These are phyloP conservation scores for Rhodotorula glutinis DNA, from an alignment of 1,284 basidiomycete species.

Conservation along the genomic window DNA sequence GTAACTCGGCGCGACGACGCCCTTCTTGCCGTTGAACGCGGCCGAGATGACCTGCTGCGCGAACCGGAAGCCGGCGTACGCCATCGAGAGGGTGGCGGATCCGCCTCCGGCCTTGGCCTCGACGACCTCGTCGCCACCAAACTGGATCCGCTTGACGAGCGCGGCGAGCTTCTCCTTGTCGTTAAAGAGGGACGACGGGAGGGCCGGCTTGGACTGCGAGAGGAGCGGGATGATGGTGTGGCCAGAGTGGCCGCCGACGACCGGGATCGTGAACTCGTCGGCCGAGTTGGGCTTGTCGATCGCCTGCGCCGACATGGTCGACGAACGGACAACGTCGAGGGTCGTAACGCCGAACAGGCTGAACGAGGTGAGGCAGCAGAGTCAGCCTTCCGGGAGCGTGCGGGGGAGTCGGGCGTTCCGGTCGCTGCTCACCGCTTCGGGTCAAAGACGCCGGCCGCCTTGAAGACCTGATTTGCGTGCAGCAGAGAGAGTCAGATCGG, in stretches of 20 bases:
- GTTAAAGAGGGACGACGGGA: slow-evolving; percentile 59
- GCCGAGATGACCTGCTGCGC: slow-evolving; percentile 58
- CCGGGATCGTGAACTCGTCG: slow-evolving; percentile 73
- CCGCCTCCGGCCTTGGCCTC: slow-evolving; percentile 84
- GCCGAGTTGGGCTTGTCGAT: slow-evolving; percentile 62
- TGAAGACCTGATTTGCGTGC: slow-evolving; percentile 59
- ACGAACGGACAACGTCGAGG: slow-evolving; percentile 93
- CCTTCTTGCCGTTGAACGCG: slow-evolving; percentile 80
- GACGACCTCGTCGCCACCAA: slow-evolving; percentile 91
- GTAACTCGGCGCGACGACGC: slow-evolving; percentile 73
- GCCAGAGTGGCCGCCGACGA: slow-evolving; percentile 73
- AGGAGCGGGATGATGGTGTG: slow-evolving; percentile 81
- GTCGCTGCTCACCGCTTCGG: slow-evolving; percentile 65
- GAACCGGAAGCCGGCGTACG: slow-evolving; percentile 85
- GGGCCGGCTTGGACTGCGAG: slow-evolving; percentile 77
- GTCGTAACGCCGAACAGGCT: slow-evolving; percentile 97
- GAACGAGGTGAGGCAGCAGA: not conserved
- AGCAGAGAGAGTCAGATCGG: not conserved
- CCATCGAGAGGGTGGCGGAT: slow-evolving; percentile 84
- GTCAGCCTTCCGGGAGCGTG: too few species aligned
- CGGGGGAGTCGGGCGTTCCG: too few species aligned
- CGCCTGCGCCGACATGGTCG: slow-evolving; percentile 85
- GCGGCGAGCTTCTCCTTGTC: slow-evolving; percentile 55
- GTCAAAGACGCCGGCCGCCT: slow-evolving; percentile 86
- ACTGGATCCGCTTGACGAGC: slow-evolving; percentile 87